phyloP scores from a whole-genome alignment of 495 filamentous ascomycete species.

The Hyaloscypha variabilis region DNA sequence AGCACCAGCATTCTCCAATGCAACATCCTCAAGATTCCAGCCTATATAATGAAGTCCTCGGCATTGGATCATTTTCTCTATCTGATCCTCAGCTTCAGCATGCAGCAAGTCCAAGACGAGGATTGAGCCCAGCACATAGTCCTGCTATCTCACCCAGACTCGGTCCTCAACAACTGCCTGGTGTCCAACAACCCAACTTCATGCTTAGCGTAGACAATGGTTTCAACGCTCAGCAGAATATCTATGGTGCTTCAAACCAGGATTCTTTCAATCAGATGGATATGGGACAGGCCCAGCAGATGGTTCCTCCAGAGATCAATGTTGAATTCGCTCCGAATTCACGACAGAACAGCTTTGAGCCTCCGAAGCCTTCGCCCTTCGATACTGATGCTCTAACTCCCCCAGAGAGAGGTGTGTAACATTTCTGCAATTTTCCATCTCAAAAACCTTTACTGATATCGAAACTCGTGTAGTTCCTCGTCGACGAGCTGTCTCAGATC shows the following conservation, averaged over 20 bases:
- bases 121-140: conserved; percentile 78
- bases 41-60: conserved; percentile 76
- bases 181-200: conserved; percentile 49
- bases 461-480: conserved; percentile 48
- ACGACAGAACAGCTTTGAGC: conserved; percentile 69
- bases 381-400: conserved; percentile 83
- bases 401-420: conserved; percentile 74
- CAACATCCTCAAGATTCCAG: conserved; percentile 71
- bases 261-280: conserved; percentile 65
- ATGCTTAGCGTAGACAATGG: conserved; percentile 44
- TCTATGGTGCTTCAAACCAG: conserved; percentile 51
- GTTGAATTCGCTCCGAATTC: conserved; percentile 86
- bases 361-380: conserved; percentile 58
- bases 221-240: conserved; percentile 48
- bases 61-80: conserved; percentile 79
- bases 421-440: conserved; percentile 37
- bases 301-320: conserved; percentile 87
- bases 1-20: conserved; percentile 79
- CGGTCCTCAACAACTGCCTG: conserved; percentile 68
- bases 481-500: conserved; percentile 75
- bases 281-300: conserved; percentile 70
- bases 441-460: conserved; percentile 26
- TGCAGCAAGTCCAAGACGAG: conserved; percentile 51
- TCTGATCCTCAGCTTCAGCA: conserved; percentile 67
- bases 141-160: conserved; percentile 85